Evolutionary conservation across 2,329 filamentous ascomycete genomes (phyloP).

Genomic region (Trichoderma lentiforme): DNA sequence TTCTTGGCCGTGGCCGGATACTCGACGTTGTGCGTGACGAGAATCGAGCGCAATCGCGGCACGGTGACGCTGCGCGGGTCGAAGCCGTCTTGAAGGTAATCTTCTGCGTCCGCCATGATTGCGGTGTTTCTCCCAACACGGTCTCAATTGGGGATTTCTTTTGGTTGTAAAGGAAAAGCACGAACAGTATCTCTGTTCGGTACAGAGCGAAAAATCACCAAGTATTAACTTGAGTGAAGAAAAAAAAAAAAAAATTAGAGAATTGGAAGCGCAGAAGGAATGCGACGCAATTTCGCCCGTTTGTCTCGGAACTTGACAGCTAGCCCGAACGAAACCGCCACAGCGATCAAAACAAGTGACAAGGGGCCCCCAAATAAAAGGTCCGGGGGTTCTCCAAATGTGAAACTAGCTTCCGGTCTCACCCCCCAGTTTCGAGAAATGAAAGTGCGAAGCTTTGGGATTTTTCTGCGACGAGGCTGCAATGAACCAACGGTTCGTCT

Average conservation of each 20-base stretch:
- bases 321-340: slow-evolving; percentile 5
- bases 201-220: not conserved
- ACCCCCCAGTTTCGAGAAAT: not conserved
- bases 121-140: not conserved
- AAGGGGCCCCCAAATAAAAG: not conserved
- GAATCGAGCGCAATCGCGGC: slow-evolving; percentile 82
- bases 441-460: not conserved
- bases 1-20: slow-evolving; percentile 94
- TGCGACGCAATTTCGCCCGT: not conserved
- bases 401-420: slow-evolving; percentile 14
- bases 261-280: not conserved
- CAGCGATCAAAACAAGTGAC: slow-evolving; percentile 12
- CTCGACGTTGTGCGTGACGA: slow-evolving; percentile 80
- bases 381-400: not conserved
- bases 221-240: not conserved
- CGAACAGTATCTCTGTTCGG: not conserved
- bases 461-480: not conserved
- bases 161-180: not conserved
- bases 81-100: slow-evolving; percentile 85
- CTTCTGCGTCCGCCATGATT: slow-evolving; percentile 64
- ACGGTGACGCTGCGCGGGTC: slow-evolving; percentile 81
- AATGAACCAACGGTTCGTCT: not conserved
- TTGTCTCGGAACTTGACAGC: slow-evolving; percentile 17
- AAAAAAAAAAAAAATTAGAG: not conserved
- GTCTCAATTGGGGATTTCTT: not conserved